Conservation (phyloP, 2,329 filamentous ascomycete genomes). For the Arthrocladium fulminans region DNA sequence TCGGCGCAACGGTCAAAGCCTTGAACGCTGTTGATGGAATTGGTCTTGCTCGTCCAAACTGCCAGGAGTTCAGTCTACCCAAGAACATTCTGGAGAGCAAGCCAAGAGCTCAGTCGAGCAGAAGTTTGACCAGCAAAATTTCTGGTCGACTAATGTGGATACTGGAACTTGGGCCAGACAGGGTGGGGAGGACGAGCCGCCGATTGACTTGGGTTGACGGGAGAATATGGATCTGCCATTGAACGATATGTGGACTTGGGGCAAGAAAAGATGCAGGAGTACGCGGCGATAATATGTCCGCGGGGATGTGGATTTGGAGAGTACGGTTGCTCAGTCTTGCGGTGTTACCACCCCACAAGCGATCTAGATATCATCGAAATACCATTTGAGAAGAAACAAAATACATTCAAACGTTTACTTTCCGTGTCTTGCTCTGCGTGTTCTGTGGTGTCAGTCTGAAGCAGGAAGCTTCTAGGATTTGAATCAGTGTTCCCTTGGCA, state of each 20-base stretch:
- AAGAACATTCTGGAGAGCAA: constrained; percentile 27
- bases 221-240: constrained; percentile 41
- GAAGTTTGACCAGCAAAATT: constrained; percentile 44
- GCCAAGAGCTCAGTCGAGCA: constrained; percentile 41
- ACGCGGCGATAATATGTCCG: constrained; percentile 32
- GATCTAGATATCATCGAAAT: too few species aligned
- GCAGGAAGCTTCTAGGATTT: too few species aligned
- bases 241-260: constrained; percentile 42
- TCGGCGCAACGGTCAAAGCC: constrained; percentile 50
- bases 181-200: constrained; percentile 45
- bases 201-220: constrained; percentile 43
- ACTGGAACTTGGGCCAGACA: constrained; percentile 46
- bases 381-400: too few species aligned
- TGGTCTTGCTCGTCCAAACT: constrained; percentile 47
- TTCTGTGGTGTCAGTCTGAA: too few species aligned
- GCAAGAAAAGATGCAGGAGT: constrained; percentile 31
- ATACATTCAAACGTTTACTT: too few species aligned
- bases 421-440: too few species aligned
- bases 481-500: too few species aligned
- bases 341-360: background rate
- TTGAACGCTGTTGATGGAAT: constrained; percentile 51
- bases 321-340: background rate
- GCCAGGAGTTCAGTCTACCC: constrained; percentile 39
- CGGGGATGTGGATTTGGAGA: constrained; percentile 3
- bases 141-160: constrained; percentile 39